Base-by-base conservation (phyloP, 2,329 filamentous ascomycete genomes). In the Neophaeococcomyces mojaviensis region DNA sequence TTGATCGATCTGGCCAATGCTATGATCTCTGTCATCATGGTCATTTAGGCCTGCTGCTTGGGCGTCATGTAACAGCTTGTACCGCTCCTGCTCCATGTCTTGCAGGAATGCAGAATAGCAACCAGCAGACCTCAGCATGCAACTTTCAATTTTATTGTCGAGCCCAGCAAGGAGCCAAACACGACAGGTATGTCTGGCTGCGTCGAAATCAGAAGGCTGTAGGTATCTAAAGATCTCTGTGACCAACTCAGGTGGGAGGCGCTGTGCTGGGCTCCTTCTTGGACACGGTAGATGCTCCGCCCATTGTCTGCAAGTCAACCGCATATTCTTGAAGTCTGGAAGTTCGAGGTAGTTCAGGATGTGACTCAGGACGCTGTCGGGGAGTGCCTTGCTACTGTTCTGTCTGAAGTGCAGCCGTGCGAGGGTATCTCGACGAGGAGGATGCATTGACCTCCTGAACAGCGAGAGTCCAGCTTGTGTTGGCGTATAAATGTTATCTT, bases 101-200 rank as follows among this genome's bases (percentile, higher is more conserved):
- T 43, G 40, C 9, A 34, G 40, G 15, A 20, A 35, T 13, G 40
- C 40, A 22, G 40, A 19, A 34, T 43, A 35, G n/a, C 72, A 77
- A 79, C 3, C 77, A 77, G 31, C 74, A 74, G 48, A 72, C 65
- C 53, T 67, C 70, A 82, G 57, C 74, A 81, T 80, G 2, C 55
- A 56, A 20, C 64, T 60, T 9, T 83, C 63, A 2, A 84, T 53
- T 2, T 55, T 61, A 34, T 62, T 61, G 40, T 79, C 65, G n/a
- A 83, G 59, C 40, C 78, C 76, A 18, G 70, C 71, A 31, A 70
- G 61, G 65, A 81, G 78, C 81, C 78, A 84, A 30, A 63, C 61
- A 37, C 73, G 71, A 56, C 79, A 84, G 15, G 73, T 73, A 50
- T 77, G 73, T 15, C 80, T 71, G 13, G 79, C 78, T 44, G 76